These are phyloP conservation scores for Emmonsia crescens DNA, from an alignment of 2,329 filamentous ascomycete genomes.

Conservation along the genomic window DNA sequence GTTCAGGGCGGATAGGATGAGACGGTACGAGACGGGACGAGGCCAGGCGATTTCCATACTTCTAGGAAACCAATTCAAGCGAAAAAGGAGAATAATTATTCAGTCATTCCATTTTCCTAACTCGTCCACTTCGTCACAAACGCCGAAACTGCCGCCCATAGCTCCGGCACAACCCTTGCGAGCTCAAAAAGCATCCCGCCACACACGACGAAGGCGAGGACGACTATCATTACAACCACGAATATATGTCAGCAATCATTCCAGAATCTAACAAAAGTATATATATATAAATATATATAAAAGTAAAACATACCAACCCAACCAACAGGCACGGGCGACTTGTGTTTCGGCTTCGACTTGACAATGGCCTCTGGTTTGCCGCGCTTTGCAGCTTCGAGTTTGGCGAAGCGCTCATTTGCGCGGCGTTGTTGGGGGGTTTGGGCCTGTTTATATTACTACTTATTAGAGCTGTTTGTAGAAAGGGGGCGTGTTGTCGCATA, in stretches of 20 bases:
- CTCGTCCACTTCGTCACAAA: conserved; percentile 13
- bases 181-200: conserved; percentile 51
- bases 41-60: neutral
- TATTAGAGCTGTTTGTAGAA: neutral
- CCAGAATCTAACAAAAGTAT: neutral
- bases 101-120: neutral
- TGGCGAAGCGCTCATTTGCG: conserved; percentile 52
- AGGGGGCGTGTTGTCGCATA: neutral
- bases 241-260: conserved; percentile 9
- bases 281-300: neutral
- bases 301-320: conserved; percentile 46
- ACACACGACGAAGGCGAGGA: conserved; percentile 53
- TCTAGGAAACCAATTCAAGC: neutral
- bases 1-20: neutral
- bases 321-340: conserved; percentile 44
- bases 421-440: conserved; percentile 57
- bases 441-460: conserved; percentile 29
- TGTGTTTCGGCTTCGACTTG: conserved; percentile 40
- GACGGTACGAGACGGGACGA: neutral
- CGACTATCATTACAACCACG: conserved; percentile 30
- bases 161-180: conserved; percentile 33
- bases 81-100: neutral
- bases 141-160: conserved; percentile 22
- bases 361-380: conserved; percentile 40
- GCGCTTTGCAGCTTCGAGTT: conserved; percentile 48